Evolutionary conservation across 2,329 filamentous ascomycete species (phyloP).

Genomic region (Fusarium dlaminii): DNA sequence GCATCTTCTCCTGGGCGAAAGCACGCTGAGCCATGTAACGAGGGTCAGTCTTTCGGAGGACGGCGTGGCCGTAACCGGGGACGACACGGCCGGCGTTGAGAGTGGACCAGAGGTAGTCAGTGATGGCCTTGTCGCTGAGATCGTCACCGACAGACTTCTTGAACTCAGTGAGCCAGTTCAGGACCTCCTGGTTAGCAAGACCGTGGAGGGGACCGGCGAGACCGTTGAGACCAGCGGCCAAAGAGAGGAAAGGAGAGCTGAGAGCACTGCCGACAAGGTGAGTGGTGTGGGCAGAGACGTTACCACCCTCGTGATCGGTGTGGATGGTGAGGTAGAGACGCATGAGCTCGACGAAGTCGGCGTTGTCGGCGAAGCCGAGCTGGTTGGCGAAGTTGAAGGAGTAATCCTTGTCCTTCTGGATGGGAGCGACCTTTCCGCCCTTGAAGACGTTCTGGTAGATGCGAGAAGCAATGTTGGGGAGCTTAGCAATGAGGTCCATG

Average conservation of each 20-base stretch:
- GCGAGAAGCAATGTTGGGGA: slow-evolving; percentile 95
- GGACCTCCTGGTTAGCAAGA: slow-evolving; percentile 99
- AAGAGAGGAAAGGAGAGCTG: slow-evolving; percentile 96
- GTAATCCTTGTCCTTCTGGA: slow-evolving; percentile 99
- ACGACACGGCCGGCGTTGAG: slow-evolving; percentile 96
- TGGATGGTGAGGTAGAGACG: slow-evolving; percentile 99
- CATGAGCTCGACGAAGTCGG: slow-evolving; percentile 97
- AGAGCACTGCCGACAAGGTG: slow-evolving; percentile 97
- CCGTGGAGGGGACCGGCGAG: slow-evolving; percentile 98
- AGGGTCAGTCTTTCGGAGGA: slow-evolving; percentile 99
- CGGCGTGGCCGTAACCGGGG: slow-evolving; percentile 97
- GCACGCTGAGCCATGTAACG: slow-evolving; percentile 98
- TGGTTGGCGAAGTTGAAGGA: slow-evolving; percentile 99
- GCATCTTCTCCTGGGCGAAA: slow-evolving; percentile 92
- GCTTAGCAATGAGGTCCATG: slow-evolving; percentile 99
- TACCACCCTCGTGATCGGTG: slow-evolving; percentile 99
- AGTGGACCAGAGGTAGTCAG: slow-evolving; percentile 98
- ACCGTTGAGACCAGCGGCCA: slow-evolving; percentile 96
- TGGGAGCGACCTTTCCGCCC: slow-evolving; percentile 95
- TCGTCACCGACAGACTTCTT: slow-evolving; percentile 94
- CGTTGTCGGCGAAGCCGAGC: slow-evolving; percentile 94
- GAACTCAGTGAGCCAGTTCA: slow-evolving; percentile 99
- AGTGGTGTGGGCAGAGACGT: slow-evolving; percentile 98
- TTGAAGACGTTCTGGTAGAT: slow-evolving; percentile 99
- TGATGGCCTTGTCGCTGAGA: slow-evolving; percentile 95